A percentile compares a stretch with the other conserved stretches of the same genome.
phyloP scores from a whole-genome alignment of 352 stramenopile species.

The Globisporangium orthogonon region DNA sequence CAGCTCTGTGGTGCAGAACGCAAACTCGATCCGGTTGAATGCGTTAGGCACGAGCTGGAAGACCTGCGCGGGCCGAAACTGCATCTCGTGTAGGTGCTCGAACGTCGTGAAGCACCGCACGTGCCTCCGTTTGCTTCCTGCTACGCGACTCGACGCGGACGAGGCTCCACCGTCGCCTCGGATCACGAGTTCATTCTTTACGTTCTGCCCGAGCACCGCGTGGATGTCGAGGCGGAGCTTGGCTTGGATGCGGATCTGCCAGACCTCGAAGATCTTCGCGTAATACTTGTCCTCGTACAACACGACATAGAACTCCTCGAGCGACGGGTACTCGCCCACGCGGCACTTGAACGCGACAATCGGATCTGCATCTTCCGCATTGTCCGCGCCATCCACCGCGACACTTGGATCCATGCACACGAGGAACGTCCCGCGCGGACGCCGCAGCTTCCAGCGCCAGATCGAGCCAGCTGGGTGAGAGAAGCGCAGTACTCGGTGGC shows the following conservation, averaged over 20 bases:
- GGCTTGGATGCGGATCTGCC: slow-evolving; percentile 74
- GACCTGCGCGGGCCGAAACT: slow-evolving; percentile 70
- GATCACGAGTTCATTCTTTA: slow-evolving; percentile 87
- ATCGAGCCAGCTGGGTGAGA: slow-evolving; percentile 46
- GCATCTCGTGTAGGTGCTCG: slow-evolving; percentile 30
- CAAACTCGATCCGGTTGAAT: slow-evolving; percentile 88
- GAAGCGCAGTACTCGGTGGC: slow-evolving; percentile 80
- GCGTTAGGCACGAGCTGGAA: slow-evolving; percentile 88
- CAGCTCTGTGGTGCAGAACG: slow-evolving; percentile 59
- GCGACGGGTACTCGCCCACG: slow-evolving; percentile 72
- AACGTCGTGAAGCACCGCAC: slow-evolving; percentile 52
- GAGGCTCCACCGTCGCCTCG: slow-evolving; percentile 79
- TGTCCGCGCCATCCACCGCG: slow-evolving; percentile 31
- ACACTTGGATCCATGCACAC: slow-evolving; percentile 71
- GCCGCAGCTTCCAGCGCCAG: slow-evolving; percentile 50
- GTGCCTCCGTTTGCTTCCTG: slow-evolving; percentile 4
- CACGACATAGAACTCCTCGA: slow-evolving; percentile 89
- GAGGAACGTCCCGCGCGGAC: slow-evolving; percentile 42
- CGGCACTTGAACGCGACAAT: slow-evolving; percentile 78
- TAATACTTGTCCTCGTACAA: slow-evolving; percentile 87
- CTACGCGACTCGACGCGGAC: too few species aligned
- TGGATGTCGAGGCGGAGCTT: slow-evolving; percentile 85
- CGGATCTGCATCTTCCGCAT: neutral
- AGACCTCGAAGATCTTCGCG: slow-evolving; percentile 72
- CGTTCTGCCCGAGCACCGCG: slow-evolving; percentile 76